phyloP scores from a whole-genome alignment of 2,329 filamentous ascomycete species.

The Lasiodiplodia theobromae region DNA sequence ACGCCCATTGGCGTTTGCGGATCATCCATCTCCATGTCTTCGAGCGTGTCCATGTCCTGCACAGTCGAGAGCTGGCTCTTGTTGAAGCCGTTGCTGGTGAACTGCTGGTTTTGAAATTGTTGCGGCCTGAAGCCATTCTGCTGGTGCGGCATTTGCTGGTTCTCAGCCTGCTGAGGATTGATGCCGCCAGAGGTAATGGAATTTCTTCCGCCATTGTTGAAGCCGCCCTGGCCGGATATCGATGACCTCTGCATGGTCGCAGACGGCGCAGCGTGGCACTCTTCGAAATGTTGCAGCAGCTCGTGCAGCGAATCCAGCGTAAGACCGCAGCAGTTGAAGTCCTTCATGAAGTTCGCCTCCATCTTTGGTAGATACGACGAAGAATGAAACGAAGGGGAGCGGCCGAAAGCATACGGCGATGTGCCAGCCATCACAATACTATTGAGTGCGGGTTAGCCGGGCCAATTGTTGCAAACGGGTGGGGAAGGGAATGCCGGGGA shows the following conservation, averaged over 20 bases:
- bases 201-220: constrained; percentile 31
- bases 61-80: constrained; percentile 51
- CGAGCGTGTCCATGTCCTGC: constrained; percentile 79
- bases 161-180: constrained; percentile 44
- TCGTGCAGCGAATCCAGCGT: constrained; percentile 92
- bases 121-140: constrained; percentile 52
- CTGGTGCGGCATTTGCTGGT: constrained; percentile 16
- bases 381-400: constrained; percentile 95
- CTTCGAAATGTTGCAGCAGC: constrained; percentile 94
- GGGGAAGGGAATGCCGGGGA: neutral
- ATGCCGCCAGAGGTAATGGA: constrained; percentile 20
- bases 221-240: constrained; percentile 54
- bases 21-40: constrained; percentile 96
- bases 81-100: constrained; percentile 38
- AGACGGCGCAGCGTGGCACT: constrained; percentile 76
- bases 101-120: constrained; percentile 44
- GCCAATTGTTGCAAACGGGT: constrained; percentile 8
- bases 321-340: constrained; percentile 93
- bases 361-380: constrained; percentile 96
- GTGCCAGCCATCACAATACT: constrained; percentile 96
- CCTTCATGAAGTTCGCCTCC: constrained; percentile 96
- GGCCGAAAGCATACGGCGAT: constrained; percentile 84
- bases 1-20: constrained; percentile 69
- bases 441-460: constrained; percentile 33
- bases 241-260: constrained; percentile 49